These are phyloP conservation scores for Tetraselmis chui DNA, from an alignment of 139 green algal species.

Conservation along the genomic window DNA sequence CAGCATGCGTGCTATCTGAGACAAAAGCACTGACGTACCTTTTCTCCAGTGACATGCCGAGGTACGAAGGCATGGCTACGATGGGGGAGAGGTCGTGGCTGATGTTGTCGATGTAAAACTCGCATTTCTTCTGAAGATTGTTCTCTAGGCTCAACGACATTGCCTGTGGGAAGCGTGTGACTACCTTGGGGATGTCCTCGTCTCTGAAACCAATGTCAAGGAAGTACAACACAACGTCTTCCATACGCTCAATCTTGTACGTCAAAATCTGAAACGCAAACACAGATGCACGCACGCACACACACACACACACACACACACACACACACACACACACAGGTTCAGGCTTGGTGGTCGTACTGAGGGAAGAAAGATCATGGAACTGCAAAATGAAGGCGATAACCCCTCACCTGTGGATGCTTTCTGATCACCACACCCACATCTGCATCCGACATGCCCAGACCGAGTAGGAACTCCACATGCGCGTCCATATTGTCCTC, in stretches of 20 bases:
- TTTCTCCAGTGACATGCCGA: neutral
- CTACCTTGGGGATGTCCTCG: neutral
- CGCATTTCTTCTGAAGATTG: neutral
- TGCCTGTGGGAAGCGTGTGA: neutral
- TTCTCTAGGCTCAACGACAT: neutral
- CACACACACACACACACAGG: too few species aligned
- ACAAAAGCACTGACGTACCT: neutral
- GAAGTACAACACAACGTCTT: neutral
- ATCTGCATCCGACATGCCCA: neutral
- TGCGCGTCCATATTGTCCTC: neutral
- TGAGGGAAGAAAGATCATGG: too few species aligned
- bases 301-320: too few species aligned
- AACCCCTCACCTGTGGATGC: neutral
- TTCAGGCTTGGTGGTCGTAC: too few species aligned
- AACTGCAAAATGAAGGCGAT: too few species aligned
- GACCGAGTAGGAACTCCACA: neutral
- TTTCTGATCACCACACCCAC: neutral
- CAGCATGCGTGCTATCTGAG: too few species aligned
- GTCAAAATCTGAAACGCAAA: neutral
- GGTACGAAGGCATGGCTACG: neutral
- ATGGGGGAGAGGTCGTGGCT: neutral
- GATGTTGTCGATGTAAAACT: neutral
- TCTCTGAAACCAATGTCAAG: neutral
- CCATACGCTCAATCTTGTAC: neutral
- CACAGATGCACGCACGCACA: too few species aligned